A percentile compares a stretch with the other conserved stretches of the same genome.
Conservation (phyloP, 2,329 filamentous ascomycete genomes). For the Pseudogymnoascus sp. region DNA sequence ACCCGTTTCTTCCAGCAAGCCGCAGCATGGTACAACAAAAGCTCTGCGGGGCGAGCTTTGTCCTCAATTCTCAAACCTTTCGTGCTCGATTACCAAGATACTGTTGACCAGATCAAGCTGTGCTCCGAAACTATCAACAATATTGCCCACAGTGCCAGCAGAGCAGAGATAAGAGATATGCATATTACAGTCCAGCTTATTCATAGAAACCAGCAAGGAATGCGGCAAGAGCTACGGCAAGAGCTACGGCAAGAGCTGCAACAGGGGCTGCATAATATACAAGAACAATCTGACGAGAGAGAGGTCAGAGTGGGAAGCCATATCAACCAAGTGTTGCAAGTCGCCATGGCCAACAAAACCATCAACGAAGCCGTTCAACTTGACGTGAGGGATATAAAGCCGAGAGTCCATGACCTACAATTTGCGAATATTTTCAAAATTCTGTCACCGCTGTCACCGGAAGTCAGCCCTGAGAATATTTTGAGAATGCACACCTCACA, state of each 20-base stretch:
- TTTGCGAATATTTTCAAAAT: background rate
- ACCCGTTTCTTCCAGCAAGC: constrained; percentile 11
- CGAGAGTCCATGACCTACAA: background rate
- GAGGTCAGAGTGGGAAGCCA: background rate
- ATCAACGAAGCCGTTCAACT: constrained; percentile 8
- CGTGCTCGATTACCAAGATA: constrained; percentile 11
- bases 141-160: constrained; percentile 2
- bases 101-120: constrained; percentile 10
- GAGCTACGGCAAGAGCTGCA: background rate
- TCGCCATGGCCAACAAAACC: constrained; percentile 10
- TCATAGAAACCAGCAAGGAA: background rate
- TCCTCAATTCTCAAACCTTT: constrained; percentile 8
- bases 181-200: constrained; percentile 9
- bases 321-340: constrained; percentile 1
- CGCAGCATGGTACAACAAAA: constrained; percentile 15
- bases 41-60: constrained; percentile 3
- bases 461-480: background rate
- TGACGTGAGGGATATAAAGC: background rate
- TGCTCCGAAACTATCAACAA: constrained; percentile 8
- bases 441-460: background rate
- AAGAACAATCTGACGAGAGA: background rate
- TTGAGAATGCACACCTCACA: background rate
- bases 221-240: background rate
- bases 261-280: constrained; percentile 10
- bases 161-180: constrained; percentile 11